Evolutionary conservation across 2,329 filamentous ascomycete genomes (phyloP), one percentile per base, ranked within the genome.

Genomic region (Ceratocystis lukuohia): DNA sequence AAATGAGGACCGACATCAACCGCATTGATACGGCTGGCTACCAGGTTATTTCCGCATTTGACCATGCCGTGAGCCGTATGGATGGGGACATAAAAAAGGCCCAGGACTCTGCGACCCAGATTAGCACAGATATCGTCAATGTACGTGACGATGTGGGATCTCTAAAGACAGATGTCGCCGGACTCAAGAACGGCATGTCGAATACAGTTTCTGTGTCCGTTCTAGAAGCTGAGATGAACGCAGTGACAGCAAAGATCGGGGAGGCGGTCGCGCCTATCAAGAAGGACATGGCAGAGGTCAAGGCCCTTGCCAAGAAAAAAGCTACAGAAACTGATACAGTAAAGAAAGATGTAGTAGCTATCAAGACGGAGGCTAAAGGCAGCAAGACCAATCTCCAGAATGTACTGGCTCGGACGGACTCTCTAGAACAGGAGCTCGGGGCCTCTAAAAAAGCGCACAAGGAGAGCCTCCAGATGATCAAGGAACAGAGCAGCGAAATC

Each of bases 11-110:
- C 48, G 72, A 76, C 20, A 75, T 77, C 66, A 71, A 74, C 6
- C 73, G 72, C 41, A 74, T 78, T 56, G 74, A 76, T 65, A 73
- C 69, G 28, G 72, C 74, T 5, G 76, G 76, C 1, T 73, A 72
- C 67, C 75, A 75, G 50, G 72, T 76, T 53, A 72, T 76, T 12
- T 73, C 76, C 6, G 72, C 73, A 1, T 74, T 78, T 61, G 74
- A 77, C 22, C 72, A 72, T 12, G 71, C 73, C 28, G 71, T 77
- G 8, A 66, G 69, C 20, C 74, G 73, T 25, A 73, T 78, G 20
- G 73, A 77, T 45, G 66, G 70, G 22, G 74, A 77, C 45, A 70
- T 76, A 65, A 69, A 72, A 45, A 73, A 71, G 30, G 69, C 77
- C 8, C 72, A 70, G 44, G 72, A 73, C 37, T 71, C 71, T 1